Conservation (phyloP, 306 rosid genomes). For the Glycine soja region DNA sequence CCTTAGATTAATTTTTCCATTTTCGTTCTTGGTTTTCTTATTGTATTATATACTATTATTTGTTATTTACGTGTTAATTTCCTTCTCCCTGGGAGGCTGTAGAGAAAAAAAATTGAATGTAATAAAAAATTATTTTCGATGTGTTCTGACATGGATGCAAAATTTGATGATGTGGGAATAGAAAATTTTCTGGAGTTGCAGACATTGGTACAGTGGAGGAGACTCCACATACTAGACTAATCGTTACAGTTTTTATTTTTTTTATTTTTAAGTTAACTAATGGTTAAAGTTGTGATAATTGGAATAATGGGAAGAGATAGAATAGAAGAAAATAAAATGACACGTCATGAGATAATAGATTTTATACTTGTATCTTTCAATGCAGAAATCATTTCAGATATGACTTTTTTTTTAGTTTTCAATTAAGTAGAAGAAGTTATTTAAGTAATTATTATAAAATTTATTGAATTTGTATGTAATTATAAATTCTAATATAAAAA, state of each 20-base stretch:
- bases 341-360: background rate
- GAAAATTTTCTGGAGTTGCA: background rate
- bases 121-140: background rate
- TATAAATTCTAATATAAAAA: too few relatives aligned
- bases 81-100: background rate
- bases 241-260: background rate
- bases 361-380: background rate
- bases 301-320: background rate
- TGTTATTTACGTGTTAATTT: background rate
- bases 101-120: background rate
- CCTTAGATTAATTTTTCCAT: background rate
- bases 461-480: too few relatives aligned
- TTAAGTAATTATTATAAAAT: too few relatives aligned
- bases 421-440: too few relatives aligned
- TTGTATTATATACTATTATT: background rate
- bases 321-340: background rate
- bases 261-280: too few relatives aligned
- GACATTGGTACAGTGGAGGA: background rate
- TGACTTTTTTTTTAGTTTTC: too few relatives aligned
- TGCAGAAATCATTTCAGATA: background rate
- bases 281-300: background rate
- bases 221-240: background rate
- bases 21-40: background rate
- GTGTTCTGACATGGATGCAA: background rate
- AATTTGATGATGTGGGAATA: background rate